These are phyloP conservation scores for Trypanosoma caninum DNA, from an alignment of 208 protist species.

Conservation along the genomic window DNA sequence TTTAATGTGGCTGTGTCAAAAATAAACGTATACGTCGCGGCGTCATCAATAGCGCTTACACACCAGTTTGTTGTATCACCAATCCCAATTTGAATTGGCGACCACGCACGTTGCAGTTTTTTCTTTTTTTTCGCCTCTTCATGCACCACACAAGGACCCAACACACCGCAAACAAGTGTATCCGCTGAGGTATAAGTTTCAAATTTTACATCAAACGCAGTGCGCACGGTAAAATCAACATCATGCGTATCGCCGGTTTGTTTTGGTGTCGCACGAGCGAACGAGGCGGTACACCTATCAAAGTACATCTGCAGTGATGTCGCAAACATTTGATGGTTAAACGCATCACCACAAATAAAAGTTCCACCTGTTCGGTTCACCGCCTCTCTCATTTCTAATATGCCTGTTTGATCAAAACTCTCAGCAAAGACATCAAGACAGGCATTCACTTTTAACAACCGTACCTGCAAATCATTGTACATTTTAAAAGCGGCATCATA, in stretches of 20 bases:
- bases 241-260: neutral
- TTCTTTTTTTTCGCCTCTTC: slow-evolving; percentile 44
- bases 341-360: slow-evolving; percentile 95
- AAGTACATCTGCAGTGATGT: slow-evolving; percentile 73
- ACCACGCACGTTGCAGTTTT: slow-evolving; percentile 25
- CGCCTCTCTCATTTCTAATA: slow-evolving; percentile 94
- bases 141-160: slow-evolving; percentile 69
- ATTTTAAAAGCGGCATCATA: slow-evolving; percentile 74
- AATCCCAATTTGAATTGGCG: slow-evolving; percentile 59
- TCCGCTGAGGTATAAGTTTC: slow-evolving; percentile 72
- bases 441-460: slow-evolving; percentile 86
- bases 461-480: slow-evolving; percentile 90
- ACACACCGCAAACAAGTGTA: slow-evolving; percentile 61
- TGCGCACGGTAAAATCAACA: slow-evolving; percentile 27
- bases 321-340: slow-evolving; percentile 86
- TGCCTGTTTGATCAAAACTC: slow-evolving; percentile 96
- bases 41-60: slow-evolving; percentile 59
- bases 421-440: slow-evolving; percentile 96
- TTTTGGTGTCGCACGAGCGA: neutral
- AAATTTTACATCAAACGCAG: slow-evolving; percentile 65
- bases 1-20: slow-evolving; percentile 78
- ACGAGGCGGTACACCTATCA: slow-evolving; percentile 59
- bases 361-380: slow-evolving; percentile 92
- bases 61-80: slow-evolving; percentile 62
- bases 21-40: slow-evolving; percentile 53